These are phyloP conservation scores for Corynespora cassiicola DNA, from an alignment of 2,329 filamentous ascomycete species.

Conservation along the genomic window DNA sequence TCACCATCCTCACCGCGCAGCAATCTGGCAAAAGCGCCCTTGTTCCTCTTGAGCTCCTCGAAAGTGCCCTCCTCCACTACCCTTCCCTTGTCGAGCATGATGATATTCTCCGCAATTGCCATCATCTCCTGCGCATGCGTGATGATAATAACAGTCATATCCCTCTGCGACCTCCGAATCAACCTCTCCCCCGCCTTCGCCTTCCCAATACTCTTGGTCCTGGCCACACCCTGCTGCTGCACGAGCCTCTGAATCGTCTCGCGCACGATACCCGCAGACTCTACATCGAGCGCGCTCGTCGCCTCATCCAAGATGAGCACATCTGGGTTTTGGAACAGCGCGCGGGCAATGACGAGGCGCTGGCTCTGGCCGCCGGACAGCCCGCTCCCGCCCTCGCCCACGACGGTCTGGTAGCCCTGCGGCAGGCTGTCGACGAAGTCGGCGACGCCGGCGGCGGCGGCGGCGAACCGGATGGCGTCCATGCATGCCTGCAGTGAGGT, in stretches of 20 bases:
- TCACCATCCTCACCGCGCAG: slow-evolving; percentile 55
- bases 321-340: slow-evolving; percentile 72
- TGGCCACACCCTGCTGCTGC: too few species aligned
- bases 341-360: slow-evolving; percentile 79
- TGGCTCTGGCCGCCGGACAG: slow-evolving; percentile 86
- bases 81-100: slow-evolving; percentile 73
- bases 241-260: slow-evolving; percentile 66
- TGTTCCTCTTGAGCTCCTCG: slow-evolving; percentile 58
- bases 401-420: slow-evolving; percentile 71
- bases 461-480: slow-evolving; percentile 54
- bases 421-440: slow-evolving; percentile 78
- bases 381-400: slow-evolving; percentile 77
- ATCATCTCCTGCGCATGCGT: slow-evolving; percentile 90
- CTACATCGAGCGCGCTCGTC: slow-evolving; percentile 78
- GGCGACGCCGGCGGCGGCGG: slow-evolving; percentile 70
- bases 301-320: slow-evolving; percentile 87
- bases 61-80: slow-evolving; percentile 73
- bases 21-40: slow-evolving; percentile 39
- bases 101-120: slow-evolving; percentile 74
- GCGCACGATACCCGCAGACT: slow-evolving; percentile 70
- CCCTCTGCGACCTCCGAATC: slow-evolving; percentile 16
- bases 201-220: too few species aligned
- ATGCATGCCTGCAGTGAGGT: slow-evolving; percentile 58
- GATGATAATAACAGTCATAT: slow-evolving; percentile 77
- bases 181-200: background rate